A percentile compares a stretch with the other conserved stretches of the same genome.
Conservation (phyloP, 305 asterid species). For the Fraxinus velutina region DNA sequence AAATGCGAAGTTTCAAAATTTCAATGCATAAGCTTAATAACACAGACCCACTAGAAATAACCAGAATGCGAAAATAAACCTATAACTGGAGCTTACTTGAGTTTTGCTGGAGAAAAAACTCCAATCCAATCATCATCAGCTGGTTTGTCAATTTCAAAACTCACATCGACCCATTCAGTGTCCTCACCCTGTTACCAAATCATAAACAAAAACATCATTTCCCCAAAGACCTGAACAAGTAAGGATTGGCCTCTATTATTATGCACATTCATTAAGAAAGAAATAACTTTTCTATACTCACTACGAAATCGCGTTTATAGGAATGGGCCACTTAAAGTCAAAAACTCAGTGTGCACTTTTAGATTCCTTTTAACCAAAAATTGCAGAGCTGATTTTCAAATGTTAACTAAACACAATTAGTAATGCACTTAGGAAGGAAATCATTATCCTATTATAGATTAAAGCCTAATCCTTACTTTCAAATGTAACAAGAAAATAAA, state of each 20-base stretch:
- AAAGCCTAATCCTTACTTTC: not conserved
- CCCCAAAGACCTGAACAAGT: not conserved
- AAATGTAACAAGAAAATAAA: not conserved
- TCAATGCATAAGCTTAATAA: not conserved
- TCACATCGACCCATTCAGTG: conserved; percentile 55
- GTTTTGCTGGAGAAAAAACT: conserved; percentile 86
- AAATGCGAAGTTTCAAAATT: not conserved
- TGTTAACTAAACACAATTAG: not conserved
- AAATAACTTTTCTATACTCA: not conserved
- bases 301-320: not conserved
- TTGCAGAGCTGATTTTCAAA: not conserved
- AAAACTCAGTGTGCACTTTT: not conserved
- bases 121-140: conserved; percentile 83
- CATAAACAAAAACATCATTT: not conserved
- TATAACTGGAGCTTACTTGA: conserved; percentile 50
- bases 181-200: conserved; percentile 57
- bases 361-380: not conserved
- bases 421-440: not conserved
- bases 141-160: conserved; percentile 47
- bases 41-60: not conserved
- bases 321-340: not conserved
- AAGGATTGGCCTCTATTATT: not conserved
- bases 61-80: not conserved
- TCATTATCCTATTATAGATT: not conserved
- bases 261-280: not conserved